Percentiles rank a stretch among this genome's conserved stretches.
Conservation (phyloP, 176 grass and related monocot species). For the Otatea glauca region DNA sequence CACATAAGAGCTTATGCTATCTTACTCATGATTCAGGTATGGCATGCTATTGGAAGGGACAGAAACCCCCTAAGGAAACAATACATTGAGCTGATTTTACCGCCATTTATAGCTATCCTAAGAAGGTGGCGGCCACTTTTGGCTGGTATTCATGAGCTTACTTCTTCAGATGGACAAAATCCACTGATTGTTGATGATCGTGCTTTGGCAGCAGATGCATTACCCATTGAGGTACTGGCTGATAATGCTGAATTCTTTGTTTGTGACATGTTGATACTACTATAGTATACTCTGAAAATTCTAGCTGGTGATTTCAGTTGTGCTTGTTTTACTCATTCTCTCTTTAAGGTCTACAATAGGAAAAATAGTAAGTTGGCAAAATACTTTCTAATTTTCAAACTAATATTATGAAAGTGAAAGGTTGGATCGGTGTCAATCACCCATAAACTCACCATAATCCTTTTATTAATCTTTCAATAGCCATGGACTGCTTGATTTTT, state of each 20-base stretch:
- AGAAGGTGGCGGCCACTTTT: constrained; percentile 88
- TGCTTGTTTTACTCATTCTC: constrained; percentile 23
- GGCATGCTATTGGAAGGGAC: constrained; percentile 90
- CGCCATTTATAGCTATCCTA: constrained; percentile 92
- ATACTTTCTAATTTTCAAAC: neutral
- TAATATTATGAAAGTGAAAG: neutral
- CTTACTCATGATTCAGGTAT: constrained; percentile 67
- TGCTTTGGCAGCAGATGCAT: constrained; percentile 82
- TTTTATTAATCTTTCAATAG: neutral
- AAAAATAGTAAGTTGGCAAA: neutral
- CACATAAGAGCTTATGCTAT: constrained; percentile 17
- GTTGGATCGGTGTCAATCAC: neutral
- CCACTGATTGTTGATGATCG: constrained; percentile 91
- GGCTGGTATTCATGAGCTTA: constrained; percentile 97
- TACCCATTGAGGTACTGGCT: constrained; percentile 72
- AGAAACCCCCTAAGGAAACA: constrained; percentile 83
- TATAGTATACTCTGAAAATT: constrained; percentile 7
- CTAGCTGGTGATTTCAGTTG: constrained; percentile 6
- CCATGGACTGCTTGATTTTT: constrained; percentile 28
- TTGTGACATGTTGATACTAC: constrained; percentile 1
- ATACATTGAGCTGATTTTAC: constrained; percentile 85
- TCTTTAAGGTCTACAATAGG: neutral
- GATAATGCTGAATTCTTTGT: neutral
- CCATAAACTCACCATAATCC: constrained; percentile 22
- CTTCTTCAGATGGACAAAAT: constrained; percentile 81